phyloP scores from a whole-genome alignment of 257 asterid genomes.

The Przewalskia tangutica region DNA sequence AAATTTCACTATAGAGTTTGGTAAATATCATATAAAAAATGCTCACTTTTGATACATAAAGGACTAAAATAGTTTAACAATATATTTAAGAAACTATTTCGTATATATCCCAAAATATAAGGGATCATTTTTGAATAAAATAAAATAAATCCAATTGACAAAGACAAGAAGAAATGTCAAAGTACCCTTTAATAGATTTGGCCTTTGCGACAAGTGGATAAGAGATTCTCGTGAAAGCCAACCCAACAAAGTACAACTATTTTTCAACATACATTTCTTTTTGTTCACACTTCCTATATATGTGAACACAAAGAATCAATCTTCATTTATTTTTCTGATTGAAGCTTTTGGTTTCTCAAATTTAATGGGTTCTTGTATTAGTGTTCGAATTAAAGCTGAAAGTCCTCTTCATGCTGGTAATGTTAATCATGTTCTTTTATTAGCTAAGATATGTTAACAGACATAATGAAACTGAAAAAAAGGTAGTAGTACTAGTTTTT shows the following conservation, averaged over 20 bases:
- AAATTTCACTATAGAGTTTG: no score
- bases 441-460: neutral
- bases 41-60: no score
- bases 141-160: neutral
- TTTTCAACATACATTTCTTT: neutral
- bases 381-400: constrained; percentile 59
- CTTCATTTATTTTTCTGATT: neutral
- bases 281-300: constrained; percentile 2
- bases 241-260: neutral
- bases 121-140: neutral
- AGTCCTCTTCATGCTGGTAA: constrained; percentile 55
- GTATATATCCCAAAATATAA: neutral
- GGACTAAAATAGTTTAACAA: no score
- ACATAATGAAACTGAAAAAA: neutral
- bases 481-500: neutral
- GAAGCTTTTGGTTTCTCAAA: neutral
- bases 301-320: neutral
- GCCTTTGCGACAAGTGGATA: neutral
- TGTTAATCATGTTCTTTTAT: no score
- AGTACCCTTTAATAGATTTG: neutral
- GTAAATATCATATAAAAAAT: no score
- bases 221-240: constrained; percentile 10
- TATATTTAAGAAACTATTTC: neutral
- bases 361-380: constrained; percentile 65
- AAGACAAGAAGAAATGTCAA: neutral